phyloP scores from a whole-genome alignment of 2,329 filamentous ascomycete species.

The Exserohilum turcica region DNA sequence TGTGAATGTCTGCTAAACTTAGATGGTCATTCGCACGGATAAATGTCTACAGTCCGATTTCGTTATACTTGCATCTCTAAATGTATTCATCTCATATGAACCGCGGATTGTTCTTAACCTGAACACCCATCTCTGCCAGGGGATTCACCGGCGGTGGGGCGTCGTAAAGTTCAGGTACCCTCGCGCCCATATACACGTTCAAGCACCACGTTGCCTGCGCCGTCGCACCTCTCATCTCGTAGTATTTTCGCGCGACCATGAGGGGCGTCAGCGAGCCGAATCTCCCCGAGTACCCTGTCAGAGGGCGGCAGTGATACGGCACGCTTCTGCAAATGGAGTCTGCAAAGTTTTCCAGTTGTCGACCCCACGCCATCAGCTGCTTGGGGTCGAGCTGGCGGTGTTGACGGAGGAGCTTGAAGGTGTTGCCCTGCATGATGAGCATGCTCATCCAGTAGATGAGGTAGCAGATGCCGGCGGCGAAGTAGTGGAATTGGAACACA shows the following conservation, averaged over 20 bases:
- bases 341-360: constrained; percentile 37
- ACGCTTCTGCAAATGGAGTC: constrained; percentile 42
- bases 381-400: constrained; percentile 34
- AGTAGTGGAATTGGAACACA: constrained; percentile 41
- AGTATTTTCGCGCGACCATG: constrained; percentile 44
- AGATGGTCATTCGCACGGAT: too few relatives aligned
- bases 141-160: constrained; percentile 29
- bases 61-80: too few relatives aligned
- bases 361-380: constrained; percentile 40
- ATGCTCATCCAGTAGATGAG: constrained; percentile 47
- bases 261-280: constrained; percentile 45
- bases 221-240: constrained; percentile 33
- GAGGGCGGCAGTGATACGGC: constrained; percentile 37
- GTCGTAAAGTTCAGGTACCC: constrained; percentile 42
- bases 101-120: constrained; percentile 29
- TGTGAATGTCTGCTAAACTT: too few relatives aligned
- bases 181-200: constrained; percentile 34
- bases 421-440: constrained; percentile 44
- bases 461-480: constrained; percentile 42
- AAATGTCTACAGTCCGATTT: too few relatives aligned
- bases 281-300: constrained; percentile 39
- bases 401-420: constrained; percentile 36
- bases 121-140: constrained; percentile 12
- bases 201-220: constrained; percentile 40
- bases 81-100: constrained; percentile 34